Conservation (phyloP, 2,329 filamentous ascomycete species). For the Ophiostoma quercus region DNA sequence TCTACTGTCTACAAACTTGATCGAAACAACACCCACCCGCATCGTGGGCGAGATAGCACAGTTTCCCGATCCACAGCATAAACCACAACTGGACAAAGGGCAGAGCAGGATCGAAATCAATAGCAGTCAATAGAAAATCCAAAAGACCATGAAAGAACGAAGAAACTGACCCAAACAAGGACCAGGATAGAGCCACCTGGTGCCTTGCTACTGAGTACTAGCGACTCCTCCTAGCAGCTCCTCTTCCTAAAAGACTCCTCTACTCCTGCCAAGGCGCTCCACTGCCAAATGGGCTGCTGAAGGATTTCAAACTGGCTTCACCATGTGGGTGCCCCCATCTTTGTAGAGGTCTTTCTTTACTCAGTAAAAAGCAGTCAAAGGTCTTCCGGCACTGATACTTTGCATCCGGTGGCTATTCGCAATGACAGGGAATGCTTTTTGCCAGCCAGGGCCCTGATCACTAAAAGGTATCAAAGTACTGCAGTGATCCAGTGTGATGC, state of each 20-base stretch:
- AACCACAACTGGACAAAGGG: not conserved
- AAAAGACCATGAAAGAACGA: not conserved
- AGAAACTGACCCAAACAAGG: not conserved
- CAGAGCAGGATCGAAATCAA: not conserved
- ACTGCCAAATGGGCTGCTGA: constrained; percentile 11
- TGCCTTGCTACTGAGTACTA: not conserved
- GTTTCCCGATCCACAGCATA: not conserved
- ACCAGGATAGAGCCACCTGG: not conserved
- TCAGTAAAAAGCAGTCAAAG: no score
- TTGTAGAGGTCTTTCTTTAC: no score
- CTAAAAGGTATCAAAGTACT: not conserved
- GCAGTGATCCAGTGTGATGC: not conserved
- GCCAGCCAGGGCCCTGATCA: not conserved
- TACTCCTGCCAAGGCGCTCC: not conserved
- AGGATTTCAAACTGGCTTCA: constrained; percentile 6
- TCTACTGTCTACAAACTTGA: not conserved
- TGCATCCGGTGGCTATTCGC: not conserved
- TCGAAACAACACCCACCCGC: not conserved
- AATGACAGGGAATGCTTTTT: no score
- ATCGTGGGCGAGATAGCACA: constrained; percentile 2
- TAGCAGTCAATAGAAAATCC: not conserved
- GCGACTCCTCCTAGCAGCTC: not conserved
- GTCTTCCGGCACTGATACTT: not conserved
- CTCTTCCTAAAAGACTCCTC: not conserved
- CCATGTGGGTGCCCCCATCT: not conserved